These are phyloP conservation scores for Porphyrellus cyaneotinctus DNA, from an alignment of 768 basidiomycete genomes.

Conservation along the genomic window DNA sequence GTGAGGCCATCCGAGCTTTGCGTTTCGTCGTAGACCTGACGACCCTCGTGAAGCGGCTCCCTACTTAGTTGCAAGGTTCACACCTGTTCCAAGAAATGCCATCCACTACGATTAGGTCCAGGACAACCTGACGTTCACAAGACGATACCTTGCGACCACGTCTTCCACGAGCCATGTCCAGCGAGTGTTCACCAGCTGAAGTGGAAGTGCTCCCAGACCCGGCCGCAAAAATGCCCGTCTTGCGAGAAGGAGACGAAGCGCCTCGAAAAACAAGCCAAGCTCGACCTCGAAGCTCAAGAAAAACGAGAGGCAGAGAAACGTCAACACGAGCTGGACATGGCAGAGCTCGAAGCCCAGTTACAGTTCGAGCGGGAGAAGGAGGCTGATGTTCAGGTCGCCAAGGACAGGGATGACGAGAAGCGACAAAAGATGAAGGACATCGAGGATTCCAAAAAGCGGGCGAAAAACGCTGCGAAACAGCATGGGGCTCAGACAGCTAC, in stretches of 20 bases:
- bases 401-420: conserved; percentile 14
- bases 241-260: conserved; percentile 45
- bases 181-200: conserved; percentile 39
- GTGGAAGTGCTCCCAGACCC: conserved; percentile 42
- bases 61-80: conserved; percentile 51
- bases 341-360: conserved; percentile 8
- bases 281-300: conserved; percentile 40
- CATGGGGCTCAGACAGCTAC: neutral
- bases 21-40: neutral
- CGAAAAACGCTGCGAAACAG: conserved; percentile 6
- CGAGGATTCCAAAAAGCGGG: conserved; percentile 8
- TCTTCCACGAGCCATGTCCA: conserved; percentile 38
- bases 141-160: conserved; percentile 40
- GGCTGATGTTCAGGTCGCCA: conserved; percentile 7
- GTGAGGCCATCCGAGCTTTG: conserved; percentile 32
- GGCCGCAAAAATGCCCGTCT: conserved; percentile 36
- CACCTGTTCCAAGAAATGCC: conserved; percentile 57
- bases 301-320: conserved; percentile 43
- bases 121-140: conserved; percentile 27
- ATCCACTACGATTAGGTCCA: conserved; percentile 50
- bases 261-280: conserved; percentile 38
- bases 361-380: conserved; percentile 7
- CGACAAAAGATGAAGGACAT: conserved; percentile 8
- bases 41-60: conserved; percentile 36
- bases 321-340: conserved; percentile 32